Evolutionary conservation across 2,329 filamentous ascomycete species (phyloP).

Genomic region (Trichoderma atrobrunneum): DNA sequence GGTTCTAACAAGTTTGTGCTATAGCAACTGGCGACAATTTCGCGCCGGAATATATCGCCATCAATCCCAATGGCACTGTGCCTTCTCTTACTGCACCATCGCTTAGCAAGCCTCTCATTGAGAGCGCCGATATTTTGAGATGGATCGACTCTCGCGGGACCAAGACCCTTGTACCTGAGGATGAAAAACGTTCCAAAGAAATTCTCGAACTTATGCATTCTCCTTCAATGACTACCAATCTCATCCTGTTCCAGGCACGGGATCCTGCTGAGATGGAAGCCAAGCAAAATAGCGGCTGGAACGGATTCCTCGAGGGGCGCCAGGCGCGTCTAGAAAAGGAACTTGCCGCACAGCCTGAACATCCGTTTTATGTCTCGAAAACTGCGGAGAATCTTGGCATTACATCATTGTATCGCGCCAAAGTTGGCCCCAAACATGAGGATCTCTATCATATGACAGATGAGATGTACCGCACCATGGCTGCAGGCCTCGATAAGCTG

Average conservation of each 20-base stretch:
- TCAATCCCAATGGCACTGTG: conserved; percentile 23
- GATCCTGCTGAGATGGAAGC: conserved; percentile 16
- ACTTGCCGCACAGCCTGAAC: conserved; percentile 14
- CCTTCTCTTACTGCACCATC: conserved; percentile 22
- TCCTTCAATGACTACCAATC: conserved; percentile 19
- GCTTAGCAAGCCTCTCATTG: conserved; percentile 19
- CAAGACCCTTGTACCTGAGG: neutral
- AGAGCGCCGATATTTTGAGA: conserved; percentile 24
- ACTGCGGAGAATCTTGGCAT: conserved; percentile 19
- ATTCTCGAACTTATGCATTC: conserved; percentile 24
- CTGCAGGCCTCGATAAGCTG: conserved; percentile 21
- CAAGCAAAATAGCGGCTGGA: neutral
- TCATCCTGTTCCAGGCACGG: conserved; percentile 22
- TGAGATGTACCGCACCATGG: conserved; percentile 16
- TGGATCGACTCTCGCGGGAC: conserved; percentile 18
- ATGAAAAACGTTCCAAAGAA: conserved; percentile 9
- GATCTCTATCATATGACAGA: conserved; percentile 18
- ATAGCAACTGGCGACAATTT: conserved; percentile 22
- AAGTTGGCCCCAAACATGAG: neutral
- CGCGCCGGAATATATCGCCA: conserved; percentile 22
- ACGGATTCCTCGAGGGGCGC: conserved; percentile 15
- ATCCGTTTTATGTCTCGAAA: conserved; percentile 24
- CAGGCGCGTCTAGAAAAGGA: conserved; percentile 22
- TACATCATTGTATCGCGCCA: conserved; percentile 9
- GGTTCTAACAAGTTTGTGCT: neutral